These are phyloP conservation scores for Monotropa hypopitys DNA, from an alignment of 179 eudicot species.

Conservation along the genomic window DNA sequence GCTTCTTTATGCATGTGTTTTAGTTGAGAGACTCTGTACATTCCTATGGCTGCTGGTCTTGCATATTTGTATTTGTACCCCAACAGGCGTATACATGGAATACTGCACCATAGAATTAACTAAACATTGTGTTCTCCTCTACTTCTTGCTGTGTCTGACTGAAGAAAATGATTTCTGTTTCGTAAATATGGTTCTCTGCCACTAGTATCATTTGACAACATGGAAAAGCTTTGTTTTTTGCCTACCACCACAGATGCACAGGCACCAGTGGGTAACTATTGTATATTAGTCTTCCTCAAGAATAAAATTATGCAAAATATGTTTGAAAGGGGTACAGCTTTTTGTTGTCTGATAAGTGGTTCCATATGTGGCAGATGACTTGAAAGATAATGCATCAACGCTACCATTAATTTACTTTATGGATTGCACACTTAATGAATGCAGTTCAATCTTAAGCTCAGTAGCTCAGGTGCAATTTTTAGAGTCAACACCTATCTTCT, in stretches of 20 bases:
- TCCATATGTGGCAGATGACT: constrained; percentile 41
- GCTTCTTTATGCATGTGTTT: background rate
- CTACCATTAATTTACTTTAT: constrained; percentile 61
- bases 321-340: background rate
- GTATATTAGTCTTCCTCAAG: background rate
- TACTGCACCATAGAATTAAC: background rate
- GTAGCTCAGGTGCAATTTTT: constrained; percentile 37
- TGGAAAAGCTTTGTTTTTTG: background rate
- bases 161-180: background rate
- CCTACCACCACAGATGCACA: background rate
- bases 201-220: background rate
- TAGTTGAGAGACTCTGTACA: background rate
- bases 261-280: background rate
- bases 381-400: constrained; percentile 24
- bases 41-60: background rate
- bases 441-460: constrained; percentile 57
- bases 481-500: background rate
- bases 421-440: constrained; percentile 78
- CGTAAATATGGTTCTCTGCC: background rate
- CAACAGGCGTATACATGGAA: background rate
- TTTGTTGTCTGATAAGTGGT: constrained; percentile 16
- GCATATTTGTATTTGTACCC: background rate
- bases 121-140: background rate
- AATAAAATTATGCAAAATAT: background rate
- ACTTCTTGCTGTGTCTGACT: background rate